These are phyloP conservation scores for Dryadomyces sulphureus DNA, from an alignment of 2,329 filamentous ascomycete species.

Conservation along the genomic window DNA sequence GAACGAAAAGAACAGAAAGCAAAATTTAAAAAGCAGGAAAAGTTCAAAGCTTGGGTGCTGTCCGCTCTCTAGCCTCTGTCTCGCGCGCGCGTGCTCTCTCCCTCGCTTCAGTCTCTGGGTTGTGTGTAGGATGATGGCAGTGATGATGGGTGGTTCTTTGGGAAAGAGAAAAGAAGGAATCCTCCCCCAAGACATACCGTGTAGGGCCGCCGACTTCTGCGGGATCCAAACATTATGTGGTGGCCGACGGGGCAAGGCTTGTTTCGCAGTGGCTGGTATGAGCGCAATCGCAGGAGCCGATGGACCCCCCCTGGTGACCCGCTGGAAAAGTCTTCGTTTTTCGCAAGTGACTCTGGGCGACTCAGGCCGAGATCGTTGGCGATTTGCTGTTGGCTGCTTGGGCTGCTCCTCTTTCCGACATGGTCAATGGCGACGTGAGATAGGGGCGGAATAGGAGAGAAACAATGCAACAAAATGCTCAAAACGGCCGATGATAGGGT, in stretches of 20 bases:
- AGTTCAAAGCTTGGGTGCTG: not conserved
- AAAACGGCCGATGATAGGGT: not conserved
- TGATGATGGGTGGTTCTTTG: not conserved
- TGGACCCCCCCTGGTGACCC: not conserved
- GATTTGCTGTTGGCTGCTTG: not conserved
- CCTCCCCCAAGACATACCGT: constrained; percentile 33
- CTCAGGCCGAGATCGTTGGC: not conserved
- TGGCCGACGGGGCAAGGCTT: not conserved
- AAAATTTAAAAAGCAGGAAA: not conserved
- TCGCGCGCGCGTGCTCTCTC: not conserved
- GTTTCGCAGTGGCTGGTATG: not conserved
- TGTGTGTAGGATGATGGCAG: too few relatives aligned
- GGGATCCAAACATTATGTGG: constrained; percentile 29
- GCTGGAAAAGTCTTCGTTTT: not conserved
- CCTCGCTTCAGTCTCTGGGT: not conserved
- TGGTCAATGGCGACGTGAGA: not conserved
- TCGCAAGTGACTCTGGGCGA: not conserved
- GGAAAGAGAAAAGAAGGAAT: not conserved
- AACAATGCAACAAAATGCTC: not conserved
- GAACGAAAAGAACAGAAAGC: not conserved
- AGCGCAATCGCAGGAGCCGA: not conserved
- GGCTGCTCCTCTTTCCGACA: not conserved
- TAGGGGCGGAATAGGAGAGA: not conserved
- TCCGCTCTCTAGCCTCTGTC: not conserved
- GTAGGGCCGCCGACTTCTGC: constrained; percentile 30